Evolutionary conservation across 163 green algal species (phyloP), one percentile per base, ranked within the genome.

Genomic region (Scenedesmus sp.): DNA sequence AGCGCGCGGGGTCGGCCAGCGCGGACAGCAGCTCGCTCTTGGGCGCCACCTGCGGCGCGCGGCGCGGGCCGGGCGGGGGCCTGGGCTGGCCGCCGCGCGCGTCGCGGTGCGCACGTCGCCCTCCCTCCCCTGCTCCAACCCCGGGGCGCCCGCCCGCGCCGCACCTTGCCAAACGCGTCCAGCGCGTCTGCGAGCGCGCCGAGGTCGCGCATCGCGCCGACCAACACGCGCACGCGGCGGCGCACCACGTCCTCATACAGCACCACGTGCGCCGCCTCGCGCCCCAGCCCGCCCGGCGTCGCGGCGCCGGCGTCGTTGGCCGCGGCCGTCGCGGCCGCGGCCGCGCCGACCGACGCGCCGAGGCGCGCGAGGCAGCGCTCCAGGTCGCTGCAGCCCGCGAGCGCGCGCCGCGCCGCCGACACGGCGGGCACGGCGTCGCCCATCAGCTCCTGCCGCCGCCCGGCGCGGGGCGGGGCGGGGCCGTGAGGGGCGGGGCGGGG

Each of bases 231-330:
- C 47, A 91, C 84, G 22, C 78, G 71, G 63, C 45, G 47, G 7
- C 39, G 89, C 42, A 88, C 85, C 2, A 87, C 83, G 80, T 99
- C 95, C 86, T 99, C 96, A 54, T 98, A 98, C 64, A 99, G 89
- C 10, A 99, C 86, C 10, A 99, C 96, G 63, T 95, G 72, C 1
- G 87, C 82, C 11, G 92, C 91, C 56, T 97, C 88, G 5, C 94
- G 83, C 0, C 89, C 93, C 15, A 80, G 63, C 45, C 71, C 71
- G 14, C 29, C 71, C 44, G 18, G 18, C 45, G 58, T 58, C 4
- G 18, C 71, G 50, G 20, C 29, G 4, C 62, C n/a, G 62, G 58
- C 63, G 58, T 44, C 54, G 11, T 42, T 48, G 44, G 20, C 22
- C 20, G 26, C 69, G 11, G n/a, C 44, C 22, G 36, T 53, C 29